Evolutionary conservation across 2,329 filamentous ascomycete species (phyloP), one percentile per base, ranked within the genome.

Genomic region (Nigrospora osmanthi): DNA sequence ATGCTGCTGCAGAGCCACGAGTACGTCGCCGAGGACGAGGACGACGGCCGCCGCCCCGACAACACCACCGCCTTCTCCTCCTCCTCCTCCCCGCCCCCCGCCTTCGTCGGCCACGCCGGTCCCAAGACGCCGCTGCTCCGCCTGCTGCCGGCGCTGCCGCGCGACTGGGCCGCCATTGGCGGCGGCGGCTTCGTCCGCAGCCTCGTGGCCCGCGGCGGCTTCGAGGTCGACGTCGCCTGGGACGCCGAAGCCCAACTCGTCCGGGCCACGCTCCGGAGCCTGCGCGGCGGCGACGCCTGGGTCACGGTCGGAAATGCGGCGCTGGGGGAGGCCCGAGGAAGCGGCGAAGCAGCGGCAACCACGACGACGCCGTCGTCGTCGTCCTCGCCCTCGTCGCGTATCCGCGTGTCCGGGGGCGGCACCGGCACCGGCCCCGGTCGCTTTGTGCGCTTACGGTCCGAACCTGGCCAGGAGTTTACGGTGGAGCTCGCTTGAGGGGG

Each of bases 1-100:
- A 66, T 66, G 58, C 45, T 73, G 35, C 44, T 73, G 11, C 70
- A 73, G 49, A 50, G 58, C 51, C 50, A 52, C 15, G 48, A 44
- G 34, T 36, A 28, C n/a, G 41, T 43, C 12, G 33, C 49, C 5
- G 42, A 49, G 28, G 23, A 10, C 5, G 42, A 49, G 28, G 23
- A 10, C 23, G 23, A 23, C 19, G 19, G 19, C 19, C 19, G 19
- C 19, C 19, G 19, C 19, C 19, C 19, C n/a, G n/a, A n/a, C n/a
- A n/a, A n/a, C n/a, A n/a, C n/a, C n/a, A n/a, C n/a, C n/a, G n/a
- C n/a, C n/a, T n/a, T 7, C 19, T 23, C 19, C 4, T 7, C 4
- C 19, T 23, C 19, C 19, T 23, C 19, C 19, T 7, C 19, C 4
- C 19, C 19, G 19, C 19, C 4, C 19, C 19, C 19, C 5, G 23